phyloP scores from a whole-genome alignment of 805 yeast species.

The Kodamaea restingae region DNA sequence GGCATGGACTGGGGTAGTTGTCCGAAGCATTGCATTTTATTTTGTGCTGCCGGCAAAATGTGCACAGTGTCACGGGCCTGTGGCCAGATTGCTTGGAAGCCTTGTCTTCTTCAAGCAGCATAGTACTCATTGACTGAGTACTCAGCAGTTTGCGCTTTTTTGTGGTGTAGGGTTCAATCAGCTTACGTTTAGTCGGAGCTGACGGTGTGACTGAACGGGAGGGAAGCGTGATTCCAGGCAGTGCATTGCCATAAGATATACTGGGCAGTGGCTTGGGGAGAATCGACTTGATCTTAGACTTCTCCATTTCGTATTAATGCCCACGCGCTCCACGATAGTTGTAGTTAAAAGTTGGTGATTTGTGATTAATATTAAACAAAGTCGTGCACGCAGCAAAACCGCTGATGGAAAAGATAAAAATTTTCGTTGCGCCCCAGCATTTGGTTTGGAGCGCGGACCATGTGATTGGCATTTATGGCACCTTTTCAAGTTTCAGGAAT shows the following conservation, averaged over 20 bases:
- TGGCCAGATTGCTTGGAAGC: constrained; percentile 43
- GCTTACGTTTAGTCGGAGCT: constrained; percentile 4
- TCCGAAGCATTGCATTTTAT: constrained; percentile 90
- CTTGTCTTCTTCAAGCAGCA: constrained; percentile 1
- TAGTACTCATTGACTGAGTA: constrained; percentile 4
- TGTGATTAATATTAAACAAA: neutral
- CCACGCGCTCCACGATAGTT: neutral
- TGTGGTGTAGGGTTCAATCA: constrained; percentile 1
- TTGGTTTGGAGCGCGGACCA: no score
- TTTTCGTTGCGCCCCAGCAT: constrained; percentile 10
- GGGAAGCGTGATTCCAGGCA: constrained; percentile 5
- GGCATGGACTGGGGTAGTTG: constrained; percentile 75
- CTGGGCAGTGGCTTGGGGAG: constrained; percentile 37
- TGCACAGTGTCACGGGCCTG: constrained; percentile 88
- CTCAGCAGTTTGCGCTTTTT: constrained; percentile 6
- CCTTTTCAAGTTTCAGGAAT: no score
- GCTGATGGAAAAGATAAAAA: constrained; percentile 31
- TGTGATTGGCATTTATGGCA: no score
- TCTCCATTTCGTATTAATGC: constrained; percentile 25
- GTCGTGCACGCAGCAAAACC: constrained; percentile 8
- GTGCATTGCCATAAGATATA: constrained; percentile 1
- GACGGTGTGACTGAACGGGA: constrained; percentile 1
- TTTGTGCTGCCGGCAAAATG: constrained; percentile 92
- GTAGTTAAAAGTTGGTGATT: neutral
- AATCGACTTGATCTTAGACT: constrained; percentile 38